Conservation (phyloP, 1,139 yeast species). For the Meyerozyma elateridarum region DNA sequence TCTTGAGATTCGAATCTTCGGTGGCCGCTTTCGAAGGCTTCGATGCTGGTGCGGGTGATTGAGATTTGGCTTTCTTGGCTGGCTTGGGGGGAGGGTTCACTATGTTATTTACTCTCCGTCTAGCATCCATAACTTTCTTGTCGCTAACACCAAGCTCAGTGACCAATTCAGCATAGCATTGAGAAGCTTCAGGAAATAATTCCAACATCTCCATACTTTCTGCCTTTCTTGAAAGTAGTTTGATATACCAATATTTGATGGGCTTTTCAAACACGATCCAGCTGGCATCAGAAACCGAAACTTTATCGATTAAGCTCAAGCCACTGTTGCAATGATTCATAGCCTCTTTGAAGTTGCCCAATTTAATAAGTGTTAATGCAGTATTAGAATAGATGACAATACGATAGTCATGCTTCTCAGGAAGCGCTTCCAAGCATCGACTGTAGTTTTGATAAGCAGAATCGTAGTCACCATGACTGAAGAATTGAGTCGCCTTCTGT, state of each 20-base stretch:
- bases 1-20: constrained; percentile 22
- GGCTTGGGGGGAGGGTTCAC: constrained; percentile 44
- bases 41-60: constrained; percentile 14
- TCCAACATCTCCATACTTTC: constrained; percentile 83
- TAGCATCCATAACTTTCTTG: constrained; percentile 70
- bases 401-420: constrained; percentile 59
- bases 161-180: constrained; percentile 56
- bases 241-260: constrained; percentile 68
- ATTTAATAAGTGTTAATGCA: constrained; percentile 61
- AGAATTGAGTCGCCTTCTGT: constrained; percentile 56
- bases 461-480: constrained; percentile 77
- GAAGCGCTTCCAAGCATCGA: constrained; percentile 58
- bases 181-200: constrained; percentile 58
- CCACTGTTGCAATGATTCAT: constrained; percentile 54
- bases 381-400: constrained; percentile 74
- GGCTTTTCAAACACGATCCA: constrained; percentile 45
- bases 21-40: constrained; percentile 7
- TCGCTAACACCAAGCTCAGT: constrained; percentile 60
- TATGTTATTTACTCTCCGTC: constrained; percentile 67
- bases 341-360: constrained; percentile 71
- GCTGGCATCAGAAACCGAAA: constrained; percentile 21
- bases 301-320: constrained; percentile 48
- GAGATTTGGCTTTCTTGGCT: constrained; percentile 7
- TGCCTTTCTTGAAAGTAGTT: constrained; percentile 66
- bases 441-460: constrained; percentile 60